A percentile compares a stretch with the other conserved stretches of the same genome.
Conservation (phyloP, 2,329 filamentous ascomycete species). For the Hypomyces rosellus region DNA sequence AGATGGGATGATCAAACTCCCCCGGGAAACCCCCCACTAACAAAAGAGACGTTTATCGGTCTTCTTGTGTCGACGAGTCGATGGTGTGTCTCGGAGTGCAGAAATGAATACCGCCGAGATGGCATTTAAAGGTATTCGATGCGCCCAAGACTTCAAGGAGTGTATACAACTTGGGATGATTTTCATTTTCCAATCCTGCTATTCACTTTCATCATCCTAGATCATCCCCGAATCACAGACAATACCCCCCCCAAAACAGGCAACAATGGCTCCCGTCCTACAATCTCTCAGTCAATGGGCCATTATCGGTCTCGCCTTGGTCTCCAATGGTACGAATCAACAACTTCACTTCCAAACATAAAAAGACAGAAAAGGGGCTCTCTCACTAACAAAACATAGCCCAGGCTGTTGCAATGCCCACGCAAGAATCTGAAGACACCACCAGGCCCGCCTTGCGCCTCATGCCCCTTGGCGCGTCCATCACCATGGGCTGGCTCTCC, state of each 20-base stretch:
- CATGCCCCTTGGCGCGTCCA: conserved; percentile 39
- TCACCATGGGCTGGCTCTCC: conserved; percentile 32
- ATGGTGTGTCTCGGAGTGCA: no score
- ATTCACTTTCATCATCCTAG: background rate
- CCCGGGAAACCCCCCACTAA: no score
- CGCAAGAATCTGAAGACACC: background rate
- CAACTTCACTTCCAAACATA: background rate
- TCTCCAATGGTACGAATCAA: conserved; percentile 10
- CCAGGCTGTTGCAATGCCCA: background rate
- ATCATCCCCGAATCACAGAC: background rate
- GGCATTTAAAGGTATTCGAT: no score
- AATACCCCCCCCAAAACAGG: background rate
- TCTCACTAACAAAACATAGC: background rate
- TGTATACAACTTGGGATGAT: no score
- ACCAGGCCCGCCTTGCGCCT: conserved; percentile 30
- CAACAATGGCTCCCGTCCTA: conserved; percentile 10
- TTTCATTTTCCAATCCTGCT: background rate
- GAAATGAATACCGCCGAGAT: no score
- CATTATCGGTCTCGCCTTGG: conserved; percentile 21
- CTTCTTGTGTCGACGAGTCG: no score
- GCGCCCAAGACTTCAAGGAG: no score
- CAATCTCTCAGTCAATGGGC: conserved; percentile 12
- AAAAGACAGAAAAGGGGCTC: background rate
- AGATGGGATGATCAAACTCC: no score
- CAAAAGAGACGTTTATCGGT: no score